phyloP scores from a whole-genome alignment of 768 basidiomycete genomes.

The Rhodotorula diobovata region DNA sequence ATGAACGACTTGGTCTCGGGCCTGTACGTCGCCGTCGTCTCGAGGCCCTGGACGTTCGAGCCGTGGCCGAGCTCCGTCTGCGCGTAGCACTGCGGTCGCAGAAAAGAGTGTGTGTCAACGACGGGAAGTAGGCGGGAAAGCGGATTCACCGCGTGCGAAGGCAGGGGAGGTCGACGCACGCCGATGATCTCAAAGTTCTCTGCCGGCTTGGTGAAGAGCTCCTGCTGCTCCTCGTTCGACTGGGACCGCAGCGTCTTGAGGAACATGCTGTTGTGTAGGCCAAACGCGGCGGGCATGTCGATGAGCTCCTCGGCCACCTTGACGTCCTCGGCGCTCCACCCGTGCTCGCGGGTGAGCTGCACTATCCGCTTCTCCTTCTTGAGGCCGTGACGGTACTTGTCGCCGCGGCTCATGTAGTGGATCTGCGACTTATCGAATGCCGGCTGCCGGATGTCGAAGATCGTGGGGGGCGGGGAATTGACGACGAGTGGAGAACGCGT shows the following conservation, averaged over 20 bases:
- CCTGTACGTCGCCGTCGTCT: slow-evolving; percentile 73
- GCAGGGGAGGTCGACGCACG: not conserved
- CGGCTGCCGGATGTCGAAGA: slow-evolving; percentile 20
- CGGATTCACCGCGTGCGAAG: no score
- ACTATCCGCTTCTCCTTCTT: slow-evolving; percentile 42
- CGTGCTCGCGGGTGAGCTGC: slow-evolving; percentile 39
- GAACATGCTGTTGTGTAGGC: slow-evolving; percentile 25
- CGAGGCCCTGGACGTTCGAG: slow-evolving; percentile 62
- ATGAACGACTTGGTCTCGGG: slow-evolving; percentile 65
- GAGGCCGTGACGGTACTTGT: slow-evolving; percentile 42
- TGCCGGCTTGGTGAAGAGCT: slow-evolving; percentile 44
- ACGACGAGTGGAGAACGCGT: not conserved
- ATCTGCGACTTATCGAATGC: slow-evolving; percentile 43
- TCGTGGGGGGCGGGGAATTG: not conserved
- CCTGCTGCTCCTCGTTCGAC: slow-evolving; percentile 43
- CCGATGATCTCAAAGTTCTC: slow-evolving; percentile 41
- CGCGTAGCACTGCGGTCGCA: slow-evolving; percentile 34
- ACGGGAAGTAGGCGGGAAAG: not conserved
- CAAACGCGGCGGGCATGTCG: slow-evolving; percentile 37
- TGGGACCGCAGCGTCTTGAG: slow-evolving; percentile 38
- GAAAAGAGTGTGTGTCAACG: not conserved
- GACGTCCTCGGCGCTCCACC: slow-evolving; percentile 39
- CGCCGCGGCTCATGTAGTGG: slow-evolving; percentile 42
- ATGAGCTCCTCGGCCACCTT: slow-evolving; percentile 39
- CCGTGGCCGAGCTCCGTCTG: slow-evolving; percentile 56